These are phyloP conservation scores for Scleroderma citrinum DNA, from an alignment of 768 basidiomycete species.

Conservation along the genomic window DNA sequence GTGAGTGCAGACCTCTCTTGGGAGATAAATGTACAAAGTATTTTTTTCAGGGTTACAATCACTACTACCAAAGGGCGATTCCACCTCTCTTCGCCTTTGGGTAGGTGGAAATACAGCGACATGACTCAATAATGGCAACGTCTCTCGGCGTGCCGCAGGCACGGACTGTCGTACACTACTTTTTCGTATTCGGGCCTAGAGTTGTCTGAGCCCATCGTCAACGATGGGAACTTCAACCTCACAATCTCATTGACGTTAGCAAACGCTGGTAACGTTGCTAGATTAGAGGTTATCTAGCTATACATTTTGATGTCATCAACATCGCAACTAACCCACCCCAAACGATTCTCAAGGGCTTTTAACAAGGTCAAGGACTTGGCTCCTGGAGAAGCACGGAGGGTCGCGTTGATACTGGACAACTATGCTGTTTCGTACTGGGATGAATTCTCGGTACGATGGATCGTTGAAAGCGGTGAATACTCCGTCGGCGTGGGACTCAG, in stretches of 20 bases:
- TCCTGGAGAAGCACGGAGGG: slow-evolving; percentile 37
- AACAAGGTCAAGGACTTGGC: slow-evolving; percentile 48
- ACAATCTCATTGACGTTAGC: slow-evolving; percentile 46
- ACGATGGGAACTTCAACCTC: slow-evolving; percentile 40
- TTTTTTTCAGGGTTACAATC: slow-evolving; percentile 56
- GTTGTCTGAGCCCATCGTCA: slow-evolving; percentile 40
- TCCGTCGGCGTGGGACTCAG: slow-evolving; percentile 41
- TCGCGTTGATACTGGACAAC: slow-evolving; percentile 51
- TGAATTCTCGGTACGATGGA: slow-evolving; percentile 39
- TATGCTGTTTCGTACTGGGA: slow-evolving; percentile 69
- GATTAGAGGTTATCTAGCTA: slow-evolving; percentile 66
- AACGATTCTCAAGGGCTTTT: slow-evolving; percentile 60
- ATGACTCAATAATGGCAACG: background rate
- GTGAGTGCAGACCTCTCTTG: slow-evolving; percentile 10
- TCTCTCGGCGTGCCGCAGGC: slow-evolving; percentile 31
- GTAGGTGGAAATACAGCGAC: slow-evolving; percentile 29
- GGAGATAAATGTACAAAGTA: background rate
- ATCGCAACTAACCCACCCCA: slow-evolving; percentile 47
- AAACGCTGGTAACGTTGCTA: slow-evolving; percentile 56
- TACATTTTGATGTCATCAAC: slow-evolving; percentile 60
- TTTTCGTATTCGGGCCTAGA: slow-evolving; percentile 51
- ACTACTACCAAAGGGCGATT: slow-evolving; percentile 61
- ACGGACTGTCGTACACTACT: slow-evolving; percentile 71
- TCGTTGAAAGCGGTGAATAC: slow-evolving; percentile 46
- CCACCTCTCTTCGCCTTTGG: slow-evolving; percentile 70